phyloP scores from a whole-genome alignment of 2,329 filamentous ascomycete genomes.

The Epichloe hybrida region DNA sequence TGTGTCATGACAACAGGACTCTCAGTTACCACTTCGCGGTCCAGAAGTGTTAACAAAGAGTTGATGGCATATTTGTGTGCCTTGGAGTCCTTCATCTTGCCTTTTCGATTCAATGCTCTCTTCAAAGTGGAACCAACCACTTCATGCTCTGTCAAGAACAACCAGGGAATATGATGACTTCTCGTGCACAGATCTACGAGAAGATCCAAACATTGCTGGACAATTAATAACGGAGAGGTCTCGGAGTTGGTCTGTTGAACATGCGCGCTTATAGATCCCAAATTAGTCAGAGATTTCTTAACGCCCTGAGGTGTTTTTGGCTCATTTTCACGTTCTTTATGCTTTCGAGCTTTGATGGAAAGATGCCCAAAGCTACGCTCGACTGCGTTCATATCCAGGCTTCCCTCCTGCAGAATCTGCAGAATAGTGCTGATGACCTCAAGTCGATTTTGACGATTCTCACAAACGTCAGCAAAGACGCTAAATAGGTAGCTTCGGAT shows the following conservation, averaged over 20 bases:
- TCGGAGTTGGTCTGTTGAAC: conserved; percentile 54
- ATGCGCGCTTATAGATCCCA: conserved; percentile 26
- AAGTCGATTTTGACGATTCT: conserved; percentile 89
- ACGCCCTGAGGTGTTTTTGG: conserved; percentile 67
- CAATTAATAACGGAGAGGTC: conserved; percentile 84
- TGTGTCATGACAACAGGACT: conserved; percentile 95
- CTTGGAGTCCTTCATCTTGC: conserved; percentile 75
- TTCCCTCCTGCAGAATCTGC: conserved; percentile 90
- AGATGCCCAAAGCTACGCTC: conserved; percentile 92
- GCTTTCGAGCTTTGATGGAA: conserved; percentile 78
- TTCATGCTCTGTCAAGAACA: conserved; percentile 93
- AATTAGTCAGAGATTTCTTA: conserved; percentile 59
- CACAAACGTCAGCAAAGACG: conserved; percentile 81
- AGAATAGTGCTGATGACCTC: conserved; percentile 89
- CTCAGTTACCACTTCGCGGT: conserved; percentile 91
- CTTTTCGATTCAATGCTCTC: conserved; percentile 64
- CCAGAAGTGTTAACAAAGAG: conserved; percentile 72
- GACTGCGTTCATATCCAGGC: conserved; percentile 80
- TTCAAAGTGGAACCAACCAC: conserved; percentile 60
- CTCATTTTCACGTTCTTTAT: conserved; percentile 45
- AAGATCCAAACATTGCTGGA: conserved; percentile 85
- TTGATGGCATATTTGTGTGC: conserved; percentile 85
- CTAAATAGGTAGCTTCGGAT: conserved; percentile 73
- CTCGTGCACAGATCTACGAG: conserved; percentile 72
- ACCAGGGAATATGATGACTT: conserved; percentile 70